Base-by-base conservation (phyloP, 106 monocot genomes). In the Vanilla planifolia region DNA sequence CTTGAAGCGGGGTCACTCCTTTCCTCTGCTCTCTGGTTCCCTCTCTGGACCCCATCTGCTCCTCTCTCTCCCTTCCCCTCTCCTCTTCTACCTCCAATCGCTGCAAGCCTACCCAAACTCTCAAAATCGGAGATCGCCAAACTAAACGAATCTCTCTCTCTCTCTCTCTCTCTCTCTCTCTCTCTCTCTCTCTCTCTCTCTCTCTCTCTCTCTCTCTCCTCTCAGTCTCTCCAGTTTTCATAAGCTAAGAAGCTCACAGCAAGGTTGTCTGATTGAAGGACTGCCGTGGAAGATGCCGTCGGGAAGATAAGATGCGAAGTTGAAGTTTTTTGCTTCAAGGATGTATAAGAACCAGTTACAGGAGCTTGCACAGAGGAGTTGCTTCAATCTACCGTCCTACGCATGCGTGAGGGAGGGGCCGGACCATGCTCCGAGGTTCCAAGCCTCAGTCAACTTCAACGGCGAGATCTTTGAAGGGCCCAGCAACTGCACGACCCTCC, bases 301-400 rank as follows among this genome's bases (percentile, higher is more conserved):
- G n/a, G n/a, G 52, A 52, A 28, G 29, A 52, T 26, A 26, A 28
- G 14, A 52, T 48, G 48, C 22, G 9, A 19, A 48, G 24, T 25
- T 48, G 52, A 29, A n/a, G 52, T 1, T 0, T 52, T 52, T 52
- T 2, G 52, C 8, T 52, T 26, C 52, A 52, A 29, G 52, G 11
- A 89, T 89, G 89, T 89, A 84, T 62, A 89, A 89, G 75, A 89
- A 89, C 72, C 89, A 89, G 77, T 70, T 89, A 59, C 89, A 89
- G 61, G 89, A 89, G 53, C 77, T 89, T 16, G 89, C 89, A 19
- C 89, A 89, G 59, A 77, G 89, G 53, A 89, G 89, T 73, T 89
- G 89, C 64, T 85, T 89, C 73, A 89, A 79, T 55, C 64, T 89
- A 46, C 89, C 89, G 14, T 78, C 89, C 8, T 89, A 89, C 60